phyloP scores from a whole-genome alignment of 768 basidiomycete species.

The Thelephora ganbajun region DNA sequence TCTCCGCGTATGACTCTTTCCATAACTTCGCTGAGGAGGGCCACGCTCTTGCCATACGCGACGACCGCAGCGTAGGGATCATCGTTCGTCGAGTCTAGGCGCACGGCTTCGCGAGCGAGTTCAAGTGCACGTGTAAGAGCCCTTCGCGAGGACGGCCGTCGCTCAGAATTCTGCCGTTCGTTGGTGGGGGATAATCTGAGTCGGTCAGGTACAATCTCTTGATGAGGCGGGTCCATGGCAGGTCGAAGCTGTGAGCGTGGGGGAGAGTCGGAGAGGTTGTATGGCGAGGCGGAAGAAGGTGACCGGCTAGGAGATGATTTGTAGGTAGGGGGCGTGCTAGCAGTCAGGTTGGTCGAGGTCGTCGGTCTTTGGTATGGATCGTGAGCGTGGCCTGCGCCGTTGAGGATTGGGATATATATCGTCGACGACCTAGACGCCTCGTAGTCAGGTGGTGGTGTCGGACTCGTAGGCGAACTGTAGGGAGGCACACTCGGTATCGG shows the following conservation, averaged over 20 bases:
- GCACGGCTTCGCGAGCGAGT: conserved; percentile 80
- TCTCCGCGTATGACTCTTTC: conserved; percentile 78
- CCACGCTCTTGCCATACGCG: conserved; percentile 79
- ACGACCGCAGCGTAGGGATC: conserved; percentile 81
- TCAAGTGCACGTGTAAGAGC: conserved; percentile 79
- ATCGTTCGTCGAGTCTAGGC: conserved; percentile 77
- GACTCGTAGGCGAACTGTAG: not conserved
- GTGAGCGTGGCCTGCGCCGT: conserved; percentile 8
- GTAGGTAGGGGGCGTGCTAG: conserved; percentile 25
- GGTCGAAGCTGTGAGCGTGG: conserved; percentile 35
- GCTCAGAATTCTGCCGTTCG: conserved; percentile 31
- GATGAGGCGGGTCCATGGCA: conserved; percentile 9
- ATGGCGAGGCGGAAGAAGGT: conserved; percentile 22
- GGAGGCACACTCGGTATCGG: conserved; percentile 60
- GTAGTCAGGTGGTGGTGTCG: conserved; percentile 15
- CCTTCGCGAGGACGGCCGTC: conserved; percentile 65
- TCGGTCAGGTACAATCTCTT: conserved; percentile 30
- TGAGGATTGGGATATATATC: conserved; percentile 10
- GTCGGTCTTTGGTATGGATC: conserved; percentile 20
- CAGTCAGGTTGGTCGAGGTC: conserved; percentile 36
- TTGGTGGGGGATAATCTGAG: conserved; percentile 26
- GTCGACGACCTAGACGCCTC: conserved; percentile 15
- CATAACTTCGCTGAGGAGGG: conserved; percentile 85
- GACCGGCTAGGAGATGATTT: conserved; percentile 13
- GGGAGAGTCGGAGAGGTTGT: conserved; percentile 43